These are phyloP conservation scores for Helicocarpus griseus DNA, from an alignment of 2,329 filamentous ascomycete genomes.

Conservation along the genomic window DNA sequence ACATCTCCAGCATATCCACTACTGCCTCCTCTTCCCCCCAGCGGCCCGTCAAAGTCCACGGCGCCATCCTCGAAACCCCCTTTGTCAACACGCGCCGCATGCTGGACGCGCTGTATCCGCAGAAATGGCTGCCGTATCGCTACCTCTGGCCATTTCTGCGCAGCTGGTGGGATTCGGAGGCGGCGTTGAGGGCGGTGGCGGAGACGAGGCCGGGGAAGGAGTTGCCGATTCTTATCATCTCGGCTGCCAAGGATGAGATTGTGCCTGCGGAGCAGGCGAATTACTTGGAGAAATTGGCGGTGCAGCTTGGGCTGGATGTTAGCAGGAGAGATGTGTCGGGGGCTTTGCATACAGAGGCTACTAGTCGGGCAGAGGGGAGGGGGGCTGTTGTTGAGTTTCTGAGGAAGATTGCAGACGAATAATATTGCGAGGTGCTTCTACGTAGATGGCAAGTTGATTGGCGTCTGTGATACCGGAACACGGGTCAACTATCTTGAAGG, in stretches of 20 bases:
- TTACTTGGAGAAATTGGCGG: slow-evolving; percentile 26
- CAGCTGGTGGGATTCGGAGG: slow-evolving; percentile 45
- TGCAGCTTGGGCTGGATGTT: slow-evolving; percentile 25
- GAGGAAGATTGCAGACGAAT: neutral
- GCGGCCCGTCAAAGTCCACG: slow-evolving; percentile 26
- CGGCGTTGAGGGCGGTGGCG: slow-evolving; percentile 32
- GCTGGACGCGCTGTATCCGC: slow-evolving; percentile 63
- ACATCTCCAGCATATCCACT: slow-evolving; percentile 30
- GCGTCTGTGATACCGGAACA: too few species aligned
- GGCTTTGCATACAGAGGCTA: slow-evolving; percentile 43
- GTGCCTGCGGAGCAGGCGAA: slow-evolving; percentile 30
- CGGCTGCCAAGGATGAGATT: slow-evolving; percentile 36
- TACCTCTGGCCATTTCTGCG: slow-evolving; percentile 65
- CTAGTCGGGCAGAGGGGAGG: slow-evolving; percentile 34
- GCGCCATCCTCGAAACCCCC: slow-evolving; percentile 64
- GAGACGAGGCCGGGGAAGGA: neutral
- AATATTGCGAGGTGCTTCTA: too few species aligned
- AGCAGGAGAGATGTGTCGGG: slow-evolving; percentile 31
- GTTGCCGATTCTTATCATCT: slow-evolving; percentile 30
- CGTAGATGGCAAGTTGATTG: too few species aligned
- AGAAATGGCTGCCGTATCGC: slow-evolving; percentile 69
- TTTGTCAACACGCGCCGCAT: slow-evolving; percentile 63
- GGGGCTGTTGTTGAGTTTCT: slow-evolving; percentile 24
- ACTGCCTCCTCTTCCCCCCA: too few species aligned
- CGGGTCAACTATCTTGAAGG: too few species aligned